Conservation (phyloP, 1,284 basidiomycete species). For the Bjerkandera adusta region DNA sequence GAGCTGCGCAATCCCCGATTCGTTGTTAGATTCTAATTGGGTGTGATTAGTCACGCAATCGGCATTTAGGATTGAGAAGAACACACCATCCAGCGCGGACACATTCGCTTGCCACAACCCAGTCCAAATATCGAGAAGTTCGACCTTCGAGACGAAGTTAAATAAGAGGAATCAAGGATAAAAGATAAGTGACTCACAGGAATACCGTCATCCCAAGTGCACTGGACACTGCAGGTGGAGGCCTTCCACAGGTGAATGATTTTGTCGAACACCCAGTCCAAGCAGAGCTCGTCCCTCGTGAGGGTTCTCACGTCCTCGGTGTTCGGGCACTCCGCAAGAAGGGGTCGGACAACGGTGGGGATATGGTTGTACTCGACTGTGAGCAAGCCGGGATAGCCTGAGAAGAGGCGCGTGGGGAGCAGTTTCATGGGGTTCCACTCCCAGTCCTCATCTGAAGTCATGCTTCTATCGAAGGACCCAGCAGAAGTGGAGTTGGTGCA, state of each 20-base stretch:
- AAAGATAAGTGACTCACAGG: conserved; percentile 36
- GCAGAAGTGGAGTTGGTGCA: background rate
- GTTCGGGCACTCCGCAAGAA: conserved; percentile 51
- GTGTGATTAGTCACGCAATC: conserved; percentile 5
- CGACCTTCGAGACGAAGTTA: conserved; percentile 29
- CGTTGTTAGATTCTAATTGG: conserved; percentile 31
- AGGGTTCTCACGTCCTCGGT: conserved; percentile 52
- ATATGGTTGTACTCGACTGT: conserved; percentile 53
- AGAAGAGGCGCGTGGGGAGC: conserved; percentile 54
- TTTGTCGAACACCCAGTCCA: conserved; percentile 50
- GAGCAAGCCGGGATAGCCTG: conserved; percentile 56
- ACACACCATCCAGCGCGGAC: conserved; percentile 25
- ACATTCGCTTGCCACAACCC: conserved; percentile 40
- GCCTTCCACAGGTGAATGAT: conserved; percentile 57
- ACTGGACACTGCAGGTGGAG: conserved; percentile 41
- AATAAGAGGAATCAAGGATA: conserved; percentile 4
- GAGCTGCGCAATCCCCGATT: conserved; percentile 36
- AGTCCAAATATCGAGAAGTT: conserved; percentile 41
- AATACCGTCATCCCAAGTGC: conserved; percentile 34
- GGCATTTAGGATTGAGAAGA: background rate
- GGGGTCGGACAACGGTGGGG: conserved; percentile 41
- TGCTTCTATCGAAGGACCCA: background rate
- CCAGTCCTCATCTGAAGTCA: conserved; percentile 16
- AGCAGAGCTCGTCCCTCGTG: conserved; percentile 52
- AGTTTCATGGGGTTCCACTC: conserved; percentile 49